phyloP scores from a whole-genome alignment of 2,329 filamentous ascomycete species.

The Apiospora arundinis region DNA sequence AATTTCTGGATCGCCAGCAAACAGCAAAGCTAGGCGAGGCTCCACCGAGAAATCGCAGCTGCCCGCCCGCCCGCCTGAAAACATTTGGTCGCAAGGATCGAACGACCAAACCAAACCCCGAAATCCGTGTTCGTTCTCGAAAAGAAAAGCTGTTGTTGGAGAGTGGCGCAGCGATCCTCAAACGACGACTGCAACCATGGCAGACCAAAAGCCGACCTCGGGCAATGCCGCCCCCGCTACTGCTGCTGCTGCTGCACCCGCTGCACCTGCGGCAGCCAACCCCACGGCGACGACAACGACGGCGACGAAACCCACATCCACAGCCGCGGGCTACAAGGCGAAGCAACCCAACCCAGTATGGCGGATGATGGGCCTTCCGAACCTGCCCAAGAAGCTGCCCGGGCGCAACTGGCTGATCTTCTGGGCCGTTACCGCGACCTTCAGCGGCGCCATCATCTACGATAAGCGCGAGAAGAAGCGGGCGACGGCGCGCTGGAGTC shows the following conservation, averaged over 20 bases:
- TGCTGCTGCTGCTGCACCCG: not conserved
- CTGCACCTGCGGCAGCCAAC: constrained; percentile 15
- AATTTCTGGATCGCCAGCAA: constrained; percentile 10
- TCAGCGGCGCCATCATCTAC: constrained; percentile 84
- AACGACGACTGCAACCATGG: constrained; percentile 10
- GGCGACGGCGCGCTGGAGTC: constrained; percentile 85
- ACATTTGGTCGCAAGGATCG: not conserved
- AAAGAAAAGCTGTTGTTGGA: not conserved
- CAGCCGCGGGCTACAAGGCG: constrained; percentile 44
- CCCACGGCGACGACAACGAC: not conserved
- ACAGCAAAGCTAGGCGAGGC: constrained; percentile 6
- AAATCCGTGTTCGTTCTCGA: not conserved
- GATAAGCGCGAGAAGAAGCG: constrained; percentile 90
- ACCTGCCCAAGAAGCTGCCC: constrained; percentile 81
- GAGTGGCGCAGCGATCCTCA: constrained; percentile 3
- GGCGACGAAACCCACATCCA: constrained; percentile 11
- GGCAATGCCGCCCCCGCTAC: not conserved
- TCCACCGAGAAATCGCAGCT: not conserved
- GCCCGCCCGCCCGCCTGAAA: not conserved
- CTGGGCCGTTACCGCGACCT: constrained; percentile 76
- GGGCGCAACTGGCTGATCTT: constrained; percentile 99
- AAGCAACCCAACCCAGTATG: constrained; percentile 72
- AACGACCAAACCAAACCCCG: not conserved
- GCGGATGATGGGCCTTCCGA: constrained; percentile 83
- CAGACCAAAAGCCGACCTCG: constrained; percentile 17